Evolutionary conservation across 2,329 filamentous ascomycete species (phyloP).

Genomic region (Penicillium sp.): DNA sequence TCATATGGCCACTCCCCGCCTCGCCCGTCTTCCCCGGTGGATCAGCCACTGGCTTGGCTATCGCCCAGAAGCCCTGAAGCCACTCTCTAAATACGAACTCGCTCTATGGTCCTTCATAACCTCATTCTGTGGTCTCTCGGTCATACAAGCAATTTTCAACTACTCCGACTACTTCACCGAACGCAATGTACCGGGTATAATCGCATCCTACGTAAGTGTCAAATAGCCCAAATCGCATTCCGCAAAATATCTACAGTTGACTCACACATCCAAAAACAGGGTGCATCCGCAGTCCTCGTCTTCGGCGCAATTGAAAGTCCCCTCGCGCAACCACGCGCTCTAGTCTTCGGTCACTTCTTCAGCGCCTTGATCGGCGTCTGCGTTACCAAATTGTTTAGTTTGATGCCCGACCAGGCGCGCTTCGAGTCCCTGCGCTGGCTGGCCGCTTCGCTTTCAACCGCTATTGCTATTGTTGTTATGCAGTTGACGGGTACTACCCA

Average conservation of each 20-base stretch:
- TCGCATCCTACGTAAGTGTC: constrained; percentile 28
- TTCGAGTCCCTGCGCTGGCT: constrained; percentile 32
- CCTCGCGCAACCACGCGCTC: constrained; percentile 33
- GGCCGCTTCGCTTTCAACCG: constrained; percentile 32
- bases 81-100: constrained; percentile 22
- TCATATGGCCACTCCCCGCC: constrained; percentile 20
- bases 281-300: constrained; percentile 34
- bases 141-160: constrained; percentile 27
- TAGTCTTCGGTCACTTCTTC: constrained; percentile 35
- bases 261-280: constrained; percentile 13
- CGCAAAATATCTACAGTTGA: not conserved
- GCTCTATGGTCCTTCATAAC: constrained; percentile 30
- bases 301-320: constrained; percentile 35
- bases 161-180: constrained; percentile 27
- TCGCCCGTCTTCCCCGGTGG: constrained; percentile 26
- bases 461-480: constrained; percentile 32
- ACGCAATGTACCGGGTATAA: constrained; percentile 27
- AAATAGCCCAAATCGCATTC: not conserved
- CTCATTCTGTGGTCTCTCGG: constrained; percentile 27
- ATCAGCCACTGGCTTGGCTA: constrained; percentile 32
- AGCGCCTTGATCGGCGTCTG: constrained; percentile 32
- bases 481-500: constrained; percentile 34
- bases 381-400: constrained; percentile 33
- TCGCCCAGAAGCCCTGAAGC: constrained; percentile 22
- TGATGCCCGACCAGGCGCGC: constrained; percentile 31